phyloP scores from a whole-genome alignment of 306 rosid genomes.

The Benincasa hispida region DNA sequence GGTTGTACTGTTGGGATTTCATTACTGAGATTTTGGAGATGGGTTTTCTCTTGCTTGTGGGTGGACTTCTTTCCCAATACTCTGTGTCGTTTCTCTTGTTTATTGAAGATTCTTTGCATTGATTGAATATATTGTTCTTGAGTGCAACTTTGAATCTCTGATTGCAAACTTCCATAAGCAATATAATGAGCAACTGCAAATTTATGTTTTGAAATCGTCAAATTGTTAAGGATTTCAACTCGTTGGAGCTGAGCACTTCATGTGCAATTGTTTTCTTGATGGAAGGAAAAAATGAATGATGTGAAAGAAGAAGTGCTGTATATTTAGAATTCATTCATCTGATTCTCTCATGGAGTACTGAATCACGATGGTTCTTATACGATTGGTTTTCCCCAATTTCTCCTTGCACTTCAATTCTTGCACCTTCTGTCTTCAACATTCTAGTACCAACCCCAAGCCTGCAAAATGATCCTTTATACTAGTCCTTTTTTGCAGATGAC shows the following conservation, averaged over 20 bases:
- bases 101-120: not conserved
- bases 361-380: not conserved
- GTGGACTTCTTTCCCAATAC: not conserved
- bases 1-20: not conserved
- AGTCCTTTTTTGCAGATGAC: slow-evolving; percentile 32
- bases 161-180: not conserved
- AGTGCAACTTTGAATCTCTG: not conserved
- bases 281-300: not conserved
- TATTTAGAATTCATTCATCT: not conserved
- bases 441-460: not conserved
- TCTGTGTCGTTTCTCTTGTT: not conserved
- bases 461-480: not conserved
- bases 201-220: not conserved
- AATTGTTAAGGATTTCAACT: not conserved
- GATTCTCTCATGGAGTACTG: not conserved
- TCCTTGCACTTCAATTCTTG: not conserved
- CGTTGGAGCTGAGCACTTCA: not conserved
- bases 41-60: not conserved
- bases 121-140: not conserved
- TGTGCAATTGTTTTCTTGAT: not conserved
- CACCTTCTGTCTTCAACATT: not conserved
- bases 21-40: not conserved
- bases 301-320: not conserved
- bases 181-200: not conserved
- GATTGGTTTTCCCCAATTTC: not conserved